Evolutionary conservation across 768 basidiomycete genomes (phyloP), one percentile per base, ranked within the genome.

Genomic region (Rhodotorula taiwanensis): DNA sequence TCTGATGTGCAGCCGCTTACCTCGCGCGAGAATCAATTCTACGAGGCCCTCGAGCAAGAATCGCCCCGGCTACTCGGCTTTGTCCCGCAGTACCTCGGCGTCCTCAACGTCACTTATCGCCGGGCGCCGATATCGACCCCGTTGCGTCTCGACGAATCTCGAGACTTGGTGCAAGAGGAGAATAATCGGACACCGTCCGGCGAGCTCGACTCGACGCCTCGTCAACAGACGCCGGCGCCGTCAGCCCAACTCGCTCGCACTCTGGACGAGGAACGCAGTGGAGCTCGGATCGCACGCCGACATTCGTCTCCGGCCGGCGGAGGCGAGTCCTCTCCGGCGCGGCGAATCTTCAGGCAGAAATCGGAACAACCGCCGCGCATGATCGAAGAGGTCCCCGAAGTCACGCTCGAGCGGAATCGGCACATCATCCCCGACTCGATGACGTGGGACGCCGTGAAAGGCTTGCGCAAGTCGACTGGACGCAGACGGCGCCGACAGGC

Each of bases 401-500:
- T 99, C 20, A 84, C 84, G 11, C 80, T 99, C 52, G 92, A 93
- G 71, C 84, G 84, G 66, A 88, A 99, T 75, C 82, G 87, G n/a
- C 95, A 99, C 76, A 95, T 99, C 63, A 85, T 99, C 52, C 94
- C 95, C 7, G 84, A 91, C 67, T 95, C 91, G 88, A 79, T 97
- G 77, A 79, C 95, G 49, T 72, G 67, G 72, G 69, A 73, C 62
- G 68, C 70, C 47, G 67, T 70, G 52, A 64, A 70, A 58, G 65
- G 72, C 47, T 49, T 69, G 70, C 43, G 48, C 25, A 70, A 62
- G 53, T 50, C 30, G 21, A 47, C 27, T 30, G 28, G 45, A 30
- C 48, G 56, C 0, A 42, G 49, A 6, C 28, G 47, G 36, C 45
- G 34, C 14, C 41, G 53, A n/a, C 28, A 43, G 20, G 25, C 51